Conservation (phyloP, 768 basidiomycete genomes). For the Naganishia onofrii region DNA sequence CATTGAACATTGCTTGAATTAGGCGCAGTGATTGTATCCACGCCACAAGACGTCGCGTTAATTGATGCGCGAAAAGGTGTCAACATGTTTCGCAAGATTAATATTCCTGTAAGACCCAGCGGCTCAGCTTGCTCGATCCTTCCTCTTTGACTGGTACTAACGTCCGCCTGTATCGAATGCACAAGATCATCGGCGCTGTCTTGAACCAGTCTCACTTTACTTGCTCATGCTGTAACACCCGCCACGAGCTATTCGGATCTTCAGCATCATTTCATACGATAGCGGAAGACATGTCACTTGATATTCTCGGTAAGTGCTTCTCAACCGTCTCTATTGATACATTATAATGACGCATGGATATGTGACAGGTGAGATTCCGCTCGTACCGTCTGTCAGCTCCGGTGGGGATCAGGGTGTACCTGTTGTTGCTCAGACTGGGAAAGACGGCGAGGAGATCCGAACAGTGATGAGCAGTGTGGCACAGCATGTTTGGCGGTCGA, state of each 20-base stretch:
- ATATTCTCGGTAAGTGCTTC: constrained; percentile 64
- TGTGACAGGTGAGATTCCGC: constrained; percentile 62
- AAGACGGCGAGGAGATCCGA: constrained; percentile 43
- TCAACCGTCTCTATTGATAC: too few species aligned
- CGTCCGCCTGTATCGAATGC: not conserved
- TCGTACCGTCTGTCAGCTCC: constrained; percentile 70
- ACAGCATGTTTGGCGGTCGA: constrained; percentile 37
- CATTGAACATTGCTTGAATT: constrained; percentile 7
- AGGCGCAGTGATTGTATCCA: constrained; percentile 93
- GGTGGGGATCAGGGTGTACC: constrained; percentile 67
- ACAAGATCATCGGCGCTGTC: constrained; percentile 78
- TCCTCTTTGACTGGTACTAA: not conserved
- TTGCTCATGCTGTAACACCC: constrained; percentile 67
- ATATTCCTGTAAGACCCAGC: constrained; percentile 67
- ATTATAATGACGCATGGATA: too few species aligned
- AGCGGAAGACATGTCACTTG: constrained; percentile 61
- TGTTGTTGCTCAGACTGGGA: constrained; percentile 42
- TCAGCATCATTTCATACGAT: constrained; percentile 64
- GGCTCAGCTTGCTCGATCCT: not conserved
- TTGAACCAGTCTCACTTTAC: constrained; percentile 85
- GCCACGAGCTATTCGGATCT: constrained; percentile 69
- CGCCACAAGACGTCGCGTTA: constrained; percentile 90
- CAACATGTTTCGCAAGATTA: constrained; percentile 83
- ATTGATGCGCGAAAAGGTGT: constrained; percentile 90
- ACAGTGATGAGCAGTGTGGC: constrained; percentile 41